phyloP scores from a whole-genome alignment of 129 eudicot genomes.

The Gnaphalium uliginosum region DNA sequence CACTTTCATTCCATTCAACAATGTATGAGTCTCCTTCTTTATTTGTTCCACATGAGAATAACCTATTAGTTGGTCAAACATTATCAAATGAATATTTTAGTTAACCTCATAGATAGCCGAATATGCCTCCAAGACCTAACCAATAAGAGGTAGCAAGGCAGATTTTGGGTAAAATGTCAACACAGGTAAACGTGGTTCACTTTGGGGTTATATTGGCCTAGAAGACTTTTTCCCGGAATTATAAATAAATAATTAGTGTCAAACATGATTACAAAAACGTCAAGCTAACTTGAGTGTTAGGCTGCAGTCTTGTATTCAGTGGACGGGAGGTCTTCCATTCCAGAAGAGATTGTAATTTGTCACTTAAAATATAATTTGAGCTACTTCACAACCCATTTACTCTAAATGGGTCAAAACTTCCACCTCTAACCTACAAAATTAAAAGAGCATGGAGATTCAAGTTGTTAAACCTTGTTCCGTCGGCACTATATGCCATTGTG shows the following conservation, averaged over 20 bases:
- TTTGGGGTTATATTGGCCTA: background rate
- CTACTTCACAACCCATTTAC: background rate
- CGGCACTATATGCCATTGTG: constrained; percentile 72
- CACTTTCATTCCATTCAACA: constrained; percentile 92
- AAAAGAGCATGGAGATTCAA: constrained; percentile 5
- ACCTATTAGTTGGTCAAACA: constrained; percentile 38
- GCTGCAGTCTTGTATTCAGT: too few species aligned
- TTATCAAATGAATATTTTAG: constrained; percentile 1
- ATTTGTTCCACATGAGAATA: constrained; percentile 86
- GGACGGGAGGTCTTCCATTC: too few species aligned
- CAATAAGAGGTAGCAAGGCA: background rate
- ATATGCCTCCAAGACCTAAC: background rate
- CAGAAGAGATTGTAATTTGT: too few species aligned
- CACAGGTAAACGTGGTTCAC: background rate
- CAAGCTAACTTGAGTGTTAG: background rate
- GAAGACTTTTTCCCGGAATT: too few species aligned
- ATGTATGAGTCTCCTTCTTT: constrained; percentile 82
- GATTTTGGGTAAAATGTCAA: background rate
- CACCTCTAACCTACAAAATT: background rate
- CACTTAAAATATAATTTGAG: background rate
- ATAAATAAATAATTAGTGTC: too few species aligned
- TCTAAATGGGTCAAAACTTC: constrained; percentile 11
- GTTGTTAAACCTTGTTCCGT: constrained; percentile 59
- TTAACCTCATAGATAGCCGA: constrained; percentile 12
- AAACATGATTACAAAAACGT: too few species aligned